Evolutionary conservation across 495 filamentous ascomycete genomes (phyloP), one percentile per base, ranked within the genome.

Genomic region (Xylaria flabelliformis): DNA sequence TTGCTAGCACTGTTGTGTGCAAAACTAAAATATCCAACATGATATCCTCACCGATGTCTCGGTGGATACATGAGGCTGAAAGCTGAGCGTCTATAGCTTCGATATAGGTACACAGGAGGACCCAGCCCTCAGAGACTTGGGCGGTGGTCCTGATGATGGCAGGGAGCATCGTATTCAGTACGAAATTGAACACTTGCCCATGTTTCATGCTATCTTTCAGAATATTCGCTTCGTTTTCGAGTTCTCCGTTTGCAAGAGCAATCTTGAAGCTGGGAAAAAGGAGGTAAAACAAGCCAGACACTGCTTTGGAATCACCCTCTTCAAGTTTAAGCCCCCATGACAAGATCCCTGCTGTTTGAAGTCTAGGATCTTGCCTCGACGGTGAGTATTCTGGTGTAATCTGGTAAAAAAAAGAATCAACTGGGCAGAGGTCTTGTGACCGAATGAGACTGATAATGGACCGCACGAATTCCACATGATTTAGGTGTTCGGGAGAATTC

Each of bases 181-280:
- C 75, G 71, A 87, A 88, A 10, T 76, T 75, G 69, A 79, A 68
- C 34, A 88, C 80, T 34, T 82, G 72, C 17, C 66, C 42, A 41
- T 83, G 74, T 12, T 71, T 69, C 82, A 87, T 82, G 2, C 83
- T 84, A 73, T 78, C 77, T 29, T 70, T 73, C 32, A 87, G 67
- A n/a, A 85, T 84, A 3, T 12, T 50, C 15, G 69, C 64, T 71
- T 87, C 85, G 17, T 83, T 74, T 13, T 53, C 67, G 17, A 85
- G 76, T n/a, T 76, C 76, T 36, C 75, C 79, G 63, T 84, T 82
- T 41, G 79, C 80, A 6, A 86, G 74, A 29, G 84, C 84, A 58
- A 84, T 79, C 75, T 84, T 85, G 73, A 86, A 87, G 74, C 82
- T 86, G n/a, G 80, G 83, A 71, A 80, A 82, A 2, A 88, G 79